These are phyloP conservation scores for Malus hybrid DNA, from an alignment of 331 rosid species.

Conservation along the genomic window DNA sequence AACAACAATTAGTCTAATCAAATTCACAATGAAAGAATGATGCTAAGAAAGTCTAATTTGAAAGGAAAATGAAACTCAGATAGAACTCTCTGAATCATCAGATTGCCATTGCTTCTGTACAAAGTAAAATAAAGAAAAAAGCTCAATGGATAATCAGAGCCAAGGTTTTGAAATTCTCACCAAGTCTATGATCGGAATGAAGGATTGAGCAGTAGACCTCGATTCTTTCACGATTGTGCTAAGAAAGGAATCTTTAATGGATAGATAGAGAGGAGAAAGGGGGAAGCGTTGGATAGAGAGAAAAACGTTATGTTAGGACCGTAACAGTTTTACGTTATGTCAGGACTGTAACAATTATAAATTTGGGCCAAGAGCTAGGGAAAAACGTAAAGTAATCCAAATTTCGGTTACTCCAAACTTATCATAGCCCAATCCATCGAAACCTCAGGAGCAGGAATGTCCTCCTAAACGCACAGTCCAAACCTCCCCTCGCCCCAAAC, in stretches of 20 bases:
- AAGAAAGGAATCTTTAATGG: not conserved
- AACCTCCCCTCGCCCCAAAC: not conserved
- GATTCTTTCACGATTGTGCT: not conserved
- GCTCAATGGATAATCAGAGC: not conserved
- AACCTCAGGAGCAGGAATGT: not conserved
- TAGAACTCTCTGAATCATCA: not conserved
- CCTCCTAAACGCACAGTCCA: not conserved
- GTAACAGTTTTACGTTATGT: not conserved
- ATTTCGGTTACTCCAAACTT: not conserved
- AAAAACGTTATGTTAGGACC: not conserved
- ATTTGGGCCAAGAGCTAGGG: not conserved
- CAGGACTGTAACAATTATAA: not conserved
- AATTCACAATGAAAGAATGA: not conserved
- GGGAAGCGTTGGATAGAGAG: not conserved
- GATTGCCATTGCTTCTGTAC: not conserved
- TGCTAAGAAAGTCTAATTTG: not conserved
- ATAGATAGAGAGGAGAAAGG: not conserved
- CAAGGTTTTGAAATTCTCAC: not conserved
- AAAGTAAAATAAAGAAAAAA: not conserved
- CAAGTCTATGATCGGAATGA: not conserved
- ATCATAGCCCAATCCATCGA: not conserved
- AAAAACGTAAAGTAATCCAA: not conserved
- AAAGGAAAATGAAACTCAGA: not conserved
- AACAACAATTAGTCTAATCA: not conserved
- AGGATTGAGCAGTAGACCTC: not conserved